phyloP scores from a whole-genome alignment of 1,139 yeast genomes.

The Yamadazyma sp. region DNA sequence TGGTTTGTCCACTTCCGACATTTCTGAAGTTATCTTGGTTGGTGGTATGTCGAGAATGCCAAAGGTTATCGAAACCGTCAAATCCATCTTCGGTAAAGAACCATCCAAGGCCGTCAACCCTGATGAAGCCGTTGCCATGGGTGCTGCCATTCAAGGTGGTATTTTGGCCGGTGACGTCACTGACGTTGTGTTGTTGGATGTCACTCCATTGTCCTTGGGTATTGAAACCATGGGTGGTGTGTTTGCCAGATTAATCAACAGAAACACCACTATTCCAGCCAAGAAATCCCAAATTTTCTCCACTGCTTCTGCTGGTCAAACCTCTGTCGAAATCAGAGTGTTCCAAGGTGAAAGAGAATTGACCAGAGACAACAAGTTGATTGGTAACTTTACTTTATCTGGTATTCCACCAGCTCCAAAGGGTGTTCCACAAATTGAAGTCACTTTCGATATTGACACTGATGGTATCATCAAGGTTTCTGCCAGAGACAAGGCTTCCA shows the following conservation, averaged over 20 bases:
- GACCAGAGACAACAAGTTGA: constrained; percentile 96
- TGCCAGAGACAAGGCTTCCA: constrained; percentile 97
- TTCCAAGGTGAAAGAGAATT: constrained; percentile 99
- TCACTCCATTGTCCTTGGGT: constrained; percentile 97
- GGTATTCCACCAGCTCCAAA: constrained; percentile 99
- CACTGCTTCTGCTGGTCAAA: constrained; percentile 98
- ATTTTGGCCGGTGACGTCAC: constrained; percentile 98
- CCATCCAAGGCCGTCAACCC: constrained; percentile 99
- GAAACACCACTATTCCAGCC: constrained; percentile 98
- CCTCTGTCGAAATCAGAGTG: constrained; percentile 97
- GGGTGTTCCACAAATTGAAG: constrained; percentile 99
- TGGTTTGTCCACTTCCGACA: constrained; percentile 75
- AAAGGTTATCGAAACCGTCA: constrained; percentile 96
- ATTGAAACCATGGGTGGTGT: constrained; percentile 99
- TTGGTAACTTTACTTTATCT: constrained; percentile 94
- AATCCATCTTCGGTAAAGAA: constrained; percentile 87
- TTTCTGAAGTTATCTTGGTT: constrained; percentile 93
- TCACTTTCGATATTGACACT: constrained; percentile 95
- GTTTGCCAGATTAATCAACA: constrained; percentile 93
- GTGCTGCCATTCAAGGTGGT: constrained; percentile 99
- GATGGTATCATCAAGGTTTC: constrained; percentile 99
- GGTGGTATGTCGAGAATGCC: constrained; percentile 99
- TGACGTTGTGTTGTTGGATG: constrained; percentile 75
- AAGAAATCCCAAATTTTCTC: constrained; percentile 97
- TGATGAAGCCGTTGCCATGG: constrained; percentile 99